Evolutionary conservation across 768 basidiomycete species (phyloP), one percentile per base, ranked within the genome.

Genomic region (Phylloporus rhodoxanthus): DNA sequence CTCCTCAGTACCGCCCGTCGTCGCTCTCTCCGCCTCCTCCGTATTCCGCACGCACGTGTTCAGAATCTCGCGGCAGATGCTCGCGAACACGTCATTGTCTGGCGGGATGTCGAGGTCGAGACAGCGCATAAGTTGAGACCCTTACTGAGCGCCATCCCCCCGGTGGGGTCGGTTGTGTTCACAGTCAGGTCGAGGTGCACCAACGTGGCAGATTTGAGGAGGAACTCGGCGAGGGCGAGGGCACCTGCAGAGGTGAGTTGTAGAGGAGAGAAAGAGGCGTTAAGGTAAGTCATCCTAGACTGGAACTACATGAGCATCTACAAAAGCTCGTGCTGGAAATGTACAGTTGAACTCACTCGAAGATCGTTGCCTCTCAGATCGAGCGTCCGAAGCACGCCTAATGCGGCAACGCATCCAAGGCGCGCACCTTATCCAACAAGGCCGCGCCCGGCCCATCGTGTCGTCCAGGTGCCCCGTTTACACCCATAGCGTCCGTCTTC

Each of bases 351-450:
- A 75, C 90, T 66, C 59, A 92, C 92, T 60, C 86, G 74, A 20
- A 98, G 75, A 68, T 99, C 96, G 65, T 98, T 99, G 4, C 88
- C 87, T 63, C 82, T 83, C 52, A 99, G 68, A 74, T 98, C 96
- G 51, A 99, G 71, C 33, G 93, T 97, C 65, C 87, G 75, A 47
- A 99, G 68, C 6, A 82, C 82, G 1, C 95, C 96, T 7, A 97
- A 66, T 46, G 72, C 26, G 94, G 91, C 55, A 97, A 69, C 20
- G 81, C 80, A 61, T 94, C 93, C 62, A 97, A 68, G n/a, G 91
- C 89, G 38, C 91, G 74, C 2, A 96, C 91, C 71, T 91, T 91
- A 60, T 88, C 87, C 57, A 92, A 69, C 54, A 97, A 63, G 15
- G 91, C 89, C 9, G 82, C 80, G 55, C 86, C 88, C 5, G 85